Evolutionary conservation across 371 early-diverging fungal genomes (phyloP), one percentile per base, ranked within the genome.

Genomic region (Apophysomyces trapeziformis): DNA sequence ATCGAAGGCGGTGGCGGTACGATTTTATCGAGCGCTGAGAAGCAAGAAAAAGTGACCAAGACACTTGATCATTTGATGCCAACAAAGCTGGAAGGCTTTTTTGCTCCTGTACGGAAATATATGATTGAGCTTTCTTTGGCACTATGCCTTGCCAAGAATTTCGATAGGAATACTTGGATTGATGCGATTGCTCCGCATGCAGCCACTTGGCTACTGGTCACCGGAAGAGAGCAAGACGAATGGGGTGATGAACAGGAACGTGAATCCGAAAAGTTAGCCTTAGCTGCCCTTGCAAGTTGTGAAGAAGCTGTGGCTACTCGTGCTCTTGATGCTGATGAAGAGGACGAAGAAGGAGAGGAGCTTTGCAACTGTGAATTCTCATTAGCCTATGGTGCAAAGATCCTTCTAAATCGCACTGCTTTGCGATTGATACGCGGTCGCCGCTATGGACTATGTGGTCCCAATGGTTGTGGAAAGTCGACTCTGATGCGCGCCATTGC

Each of bases 401-500:
- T 92, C 76, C 75, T 93, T 45, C 79, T 93, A 65, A 92, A 90
- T 77, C 85, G 89, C 71, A 89, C 93, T 46, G 77, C 83, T 64
- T 79, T 93, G 43, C 87, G 83, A 68, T 77, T 93, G 41, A 87
- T 85, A 72, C 84, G 89, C 66, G 93, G 93, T 60, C 84, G 85
- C 65, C 87, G 90, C 43, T 93, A 93, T 72, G 93, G 92, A 61
- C 77, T 93, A 13, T 91, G 91, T 76, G 93, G 93, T 58, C 83
- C 85, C 18, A 95, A 94, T 72, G 95, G 94, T 37, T 86, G 90
- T 65, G 95, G 62, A 45, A 95, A 95, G 69, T 86, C 92, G 8
- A 95, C 95, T 39, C 76, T 95, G 62, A 89, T 95, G 89, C 86
- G 91, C 44, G 86, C 94, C 43, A 89, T 95, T 57, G 78, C 92